Evolutionary conservation across 2,329 filamentous ascomycete genomes (phyloP), one percentile per base, ranked within the genome.

Genomic region (Phaeosphaeriaceae sp.): DNA sequence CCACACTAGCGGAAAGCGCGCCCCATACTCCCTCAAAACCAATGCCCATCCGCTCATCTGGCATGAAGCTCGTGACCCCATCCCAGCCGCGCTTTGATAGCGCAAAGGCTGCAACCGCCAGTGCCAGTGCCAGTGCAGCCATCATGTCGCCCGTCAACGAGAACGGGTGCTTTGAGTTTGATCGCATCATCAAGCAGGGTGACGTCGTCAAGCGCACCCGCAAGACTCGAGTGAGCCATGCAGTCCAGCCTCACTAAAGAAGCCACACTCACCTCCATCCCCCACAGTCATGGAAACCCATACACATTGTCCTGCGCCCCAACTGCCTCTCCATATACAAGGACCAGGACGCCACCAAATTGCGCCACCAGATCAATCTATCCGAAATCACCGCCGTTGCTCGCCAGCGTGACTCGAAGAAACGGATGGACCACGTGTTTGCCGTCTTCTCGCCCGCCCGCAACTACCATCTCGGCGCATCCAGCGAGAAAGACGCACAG

Each of bases 131-230:
- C 39, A 20, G 78, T 77, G 20, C 87, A 35, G 85, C 89, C 58
- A 81, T 86, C 13, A 86, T 91, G 67, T 94, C 90, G 23, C 90
- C 92, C 4, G 91, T 97, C 57, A 96, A 93, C 70, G 88, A 96
- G 74, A 92, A 96, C 74, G 94, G 94, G 55, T 94, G 91, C 74
- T 99, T 96, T 72, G 92, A 94, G 67, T 96, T 95, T 67, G 94
- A 99, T 74, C 87, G 92, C 42, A 90, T 97, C 46, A 83, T 97
- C 72, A 97, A 96, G 77, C 86, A 88, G 48, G 92, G 93, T 50
- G 88, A 88, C 60, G 86, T 96, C 32, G 83, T 89, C 68, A 96
- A 96, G 76, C 86, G 93, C 61, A 95, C 92, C 15, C 88, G 92
- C 64, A 96, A 93, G 79, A 97, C 93, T 52, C 96, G 95, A 87